These are phyloP conservation scores for Phialocephala subalpina DNA, from an alignment of 2,329 filamentous ascomycete species.

Conservation along the genomic window DNA sequence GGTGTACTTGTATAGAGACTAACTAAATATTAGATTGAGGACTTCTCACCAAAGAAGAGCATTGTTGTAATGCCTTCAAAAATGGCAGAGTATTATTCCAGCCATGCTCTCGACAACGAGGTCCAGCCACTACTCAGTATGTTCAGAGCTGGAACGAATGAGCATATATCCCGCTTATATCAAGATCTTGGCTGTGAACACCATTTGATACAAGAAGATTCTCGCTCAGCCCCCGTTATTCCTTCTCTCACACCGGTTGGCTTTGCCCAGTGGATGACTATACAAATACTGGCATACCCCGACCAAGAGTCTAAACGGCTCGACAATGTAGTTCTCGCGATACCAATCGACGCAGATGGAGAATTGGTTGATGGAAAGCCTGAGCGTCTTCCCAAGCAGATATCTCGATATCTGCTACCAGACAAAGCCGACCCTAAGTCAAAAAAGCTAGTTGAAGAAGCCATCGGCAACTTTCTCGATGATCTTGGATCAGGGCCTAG, in stretches of 20 bases:
- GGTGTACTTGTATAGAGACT: neutral
- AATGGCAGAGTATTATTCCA: conserved; percentile 76
- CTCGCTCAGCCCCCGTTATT: conserved; percentile 61
- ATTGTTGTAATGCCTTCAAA: conserved; percentile 80
- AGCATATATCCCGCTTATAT: conserved; percentile 66
- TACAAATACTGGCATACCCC: conserved; percentile 78
- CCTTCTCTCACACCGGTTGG: conserved; percentile 73
- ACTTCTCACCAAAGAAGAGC: conserved; percentile 71
- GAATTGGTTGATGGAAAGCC: conserved; percentile 68
- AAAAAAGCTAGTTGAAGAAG: conserved; percentile 66
- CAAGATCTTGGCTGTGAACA: conserved; percentile 63
- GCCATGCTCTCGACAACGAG: conserved; percentile 70
- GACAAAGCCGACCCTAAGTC: conserved; percentile 61
- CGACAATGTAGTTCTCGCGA: conserved; percentile 69
- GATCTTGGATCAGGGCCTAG: conserved; percentile 56
- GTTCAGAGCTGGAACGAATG: conserved; percentile 42
- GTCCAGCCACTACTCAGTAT: conserved; percentile 72
- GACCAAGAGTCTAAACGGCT: conserved; percentile 78
- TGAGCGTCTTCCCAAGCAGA: conserved; percentile 80
- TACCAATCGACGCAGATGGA: conserved; percentile 68
- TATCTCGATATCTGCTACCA: conserved; percentile 78
- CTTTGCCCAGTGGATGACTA: conserved; percentile 75
- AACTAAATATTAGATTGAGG: conserved; percentile 62
- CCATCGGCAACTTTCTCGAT: conserved; percentile 57
- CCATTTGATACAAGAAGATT: conserved; percentile 66